phyloP scores from a whole-genome alignment of 441 rosid species.

The Raphanus hybrid region DNA sequence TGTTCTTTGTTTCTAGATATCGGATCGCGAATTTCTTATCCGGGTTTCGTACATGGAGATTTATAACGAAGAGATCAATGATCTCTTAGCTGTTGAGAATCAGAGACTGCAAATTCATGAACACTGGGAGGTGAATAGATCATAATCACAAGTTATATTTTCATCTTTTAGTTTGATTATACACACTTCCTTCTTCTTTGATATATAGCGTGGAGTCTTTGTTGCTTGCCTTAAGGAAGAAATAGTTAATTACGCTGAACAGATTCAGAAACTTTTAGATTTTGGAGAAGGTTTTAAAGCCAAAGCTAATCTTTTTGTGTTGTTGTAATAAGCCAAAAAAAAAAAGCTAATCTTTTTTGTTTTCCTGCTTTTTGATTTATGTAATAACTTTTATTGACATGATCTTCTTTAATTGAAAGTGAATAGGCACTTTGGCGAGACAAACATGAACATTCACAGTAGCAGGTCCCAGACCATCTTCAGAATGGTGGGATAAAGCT shows the following conservation, averaged over 20 bases:
- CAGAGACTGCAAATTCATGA: slow-evolving; percentile 90
- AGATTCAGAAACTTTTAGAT: no score
- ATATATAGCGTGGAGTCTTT: no score
- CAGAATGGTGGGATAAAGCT: slow-evolving; percentile 69
- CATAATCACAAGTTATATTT: neutral
- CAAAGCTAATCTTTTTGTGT: neutral
- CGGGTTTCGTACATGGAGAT: no score
- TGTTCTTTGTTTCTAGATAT: slow-evolving; percentile 47
- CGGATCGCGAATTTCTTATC: slow-evolving; percentile 70
- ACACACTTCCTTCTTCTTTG: slow-evolving; percentile 14
- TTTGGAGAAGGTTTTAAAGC: slow-evolving; percentile 14
- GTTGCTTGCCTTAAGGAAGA: no score
- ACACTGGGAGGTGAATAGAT: slow-evolving; percentile 76
- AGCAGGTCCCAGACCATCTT: slow-evolving; percentile 97
- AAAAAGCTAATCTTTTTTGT: no score
- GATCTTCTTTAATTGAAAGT: slow-evolving; percentile 42
- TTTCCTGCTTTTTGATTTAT: neutral
- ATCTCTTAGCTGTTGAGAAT: slow-evolving; percentile 74
- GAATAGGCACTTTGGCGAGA: slow-evolving; percentile 93
- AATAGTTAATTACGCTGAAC: no score
- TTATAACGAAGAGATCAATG: slow-evolving; percentile 74
- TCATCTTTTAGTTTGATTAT: slow-evolving; percentile 1
- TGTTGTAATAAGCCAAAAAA: no score
- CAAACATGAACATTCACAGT: slow-evolving; percentile 77
- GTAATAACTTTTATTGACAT: neutral